Evolutionary conservation across 805 yeast species (phyloP), one percentile per base, ranked within the genome.

Genomic region (Ogataea henricii): DNA sequence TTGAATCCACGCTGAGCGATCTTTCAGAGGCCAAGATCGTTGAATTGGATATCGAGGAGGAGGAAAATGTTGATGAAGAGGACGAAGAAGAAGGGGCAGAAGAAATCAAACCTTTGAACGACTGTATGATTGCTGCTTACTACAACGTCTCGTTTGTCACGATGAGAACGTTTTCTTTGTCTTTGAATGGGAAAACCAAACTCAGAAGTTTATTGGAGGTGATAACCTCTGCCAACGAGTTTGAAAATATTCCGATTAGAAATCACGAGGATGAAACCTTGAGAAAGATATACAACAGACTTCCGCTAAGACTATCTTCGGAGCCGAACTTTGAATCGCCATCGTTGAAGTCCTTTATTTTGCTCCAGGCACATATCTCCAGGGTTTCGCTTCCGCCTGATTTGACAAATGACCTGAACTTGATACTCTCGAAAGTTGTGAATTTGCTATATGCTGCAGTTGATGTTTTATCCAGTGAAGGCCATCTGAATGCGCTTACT

Each of bases 331-430:
- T 76, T 16, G 76, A 70, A 35, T 74, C 87, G 0, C 83, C 89
- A 0, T 71, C 74, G 5, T 78, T 81, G 63, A 90, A 91, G 61
- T 79, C 89, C 0, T 88, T 88, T 56, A 68, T 89, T 18, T 66
- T 92, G 29, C 58, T 90, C 13, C 97, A 91, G 66, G 89, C 95
- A 0, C 89, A 92, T 62, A 78, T 92, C 44, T 81, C 89, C 1
- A 72, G 97, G 43, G 46, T 85, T 4, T 60, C 63, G 2, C 64
- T 92, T 2, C 82, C 91, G 0, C 69, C 76, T 1, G 96, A 87
- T 36, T 65, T 89, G 29, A 69, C 66, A 0, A 58, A 67, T 1
- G 97, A 89, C 63, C 77, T 81, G 63, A 67, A 71, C 27, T 22
- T 62, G 0, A 74, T 90, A 1, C 63, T 91, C 12, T 67, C 71